Percentiles rank a stretch among this genome's conserved stretches.
phyloP scores from a whole-genome alignment of 768 basidiomycete species.

The Cystobasidium ongulense region DNA sequence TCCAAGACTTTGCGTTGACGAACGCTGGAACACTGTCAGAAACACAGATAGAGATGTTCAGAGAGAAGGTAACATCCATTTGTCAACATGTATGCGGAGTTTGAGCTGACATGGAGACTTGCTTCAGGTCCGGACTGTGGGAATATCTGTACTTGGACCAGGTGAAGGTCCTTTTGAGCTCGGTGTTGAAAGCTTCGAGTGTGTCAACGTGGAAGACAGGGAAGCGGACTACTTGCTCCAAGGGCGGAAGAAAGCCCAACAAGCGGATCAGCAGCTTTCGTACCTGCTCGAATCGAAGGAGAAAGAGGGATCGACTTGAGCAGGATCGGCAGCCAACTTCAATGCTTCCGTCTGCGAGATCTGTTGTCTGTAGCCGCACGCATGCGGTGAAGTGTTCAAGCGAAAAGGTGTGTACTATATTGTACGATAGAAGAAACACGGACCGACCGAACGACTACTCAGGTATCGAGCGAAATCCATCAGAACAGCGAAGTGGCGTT shows the following conservation, averaged over 20 bases:
- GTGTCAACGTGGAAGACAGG: constrained; percentile 23
- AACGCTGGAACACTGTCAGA: constrained; percentile 51
- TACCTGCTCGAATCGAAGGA: not conserved
- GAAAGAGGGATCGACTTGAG: not conserved
- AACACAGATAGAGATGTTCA: constrained; percentile 63
- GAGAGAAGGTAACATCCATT: constrained; percentile 65
- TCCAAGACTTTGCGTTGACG: constrained; percentile 52
- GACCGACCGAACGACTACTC: too few species aligned
- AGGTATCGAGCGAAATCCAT: too few species aligned
- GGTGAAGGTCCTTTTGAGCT: constrained; percentile 29
- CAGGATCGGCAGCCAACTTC: not conserved
- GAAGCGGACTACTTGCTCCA: constrained; percentile 14
- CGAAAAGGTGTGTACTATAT: too few species aligned
- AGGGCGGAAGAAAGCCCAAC: not conserved
- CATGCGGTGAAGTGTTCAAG: too few species aligned
- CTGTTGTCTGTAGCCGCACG: too few species aligned
- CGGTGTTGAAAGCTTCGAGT: constrained; percentile 27
- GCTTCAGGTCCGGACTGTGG: constrained; percentile 28
- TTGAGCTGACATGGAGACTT: not conserved
- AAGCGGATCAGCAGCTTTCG: not conserved
- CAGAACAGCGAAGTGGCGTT: too few species aligned
- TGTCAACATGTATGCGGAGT: constrained; percentile 52
- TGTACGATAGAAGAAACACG: too few species aligned
- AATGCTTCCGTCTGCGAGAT: too few species aligned
- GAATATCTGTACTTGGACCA: constrained; percentile 32